A percentile compares a stretch with the other conserved stretches of the same genome.
phyloP scores from a whole-genome alignment of 306 rosid species.

The Corylus americana region DNA sequence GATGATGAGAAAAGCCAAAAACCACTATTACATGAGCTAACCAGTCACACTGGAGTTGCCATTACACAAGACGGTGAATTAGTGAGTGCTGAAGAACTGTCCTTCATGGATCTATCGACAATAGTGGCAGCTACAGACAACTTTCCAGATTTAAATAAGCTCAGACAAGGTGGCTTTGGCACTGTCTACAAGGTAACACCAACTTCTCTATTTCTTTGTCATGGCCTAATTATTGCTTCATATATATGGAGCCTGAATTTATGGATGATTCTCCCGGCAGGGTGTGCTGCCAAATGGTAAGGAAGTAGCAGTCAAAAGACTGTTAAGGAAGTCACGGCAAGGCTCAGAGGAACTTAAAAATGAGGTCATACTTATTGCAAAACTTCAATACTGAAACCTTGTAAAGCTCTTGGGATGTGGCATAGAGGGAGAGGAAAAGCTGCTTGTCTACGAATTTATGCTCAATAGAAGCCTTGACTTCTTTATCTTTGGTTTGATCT shows the following conservation, averaged over 20 bases:
- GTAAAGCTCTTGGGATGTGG: conserved; percentile 59
- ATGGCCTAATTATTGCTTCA: neutral
- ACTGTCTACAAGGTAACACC: conserved; percentile 44
- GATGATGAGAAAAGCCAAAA: conserved; percentile 33
- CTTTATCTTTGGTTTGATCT: conserved; percentile 49
- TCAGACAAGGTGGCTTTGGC: conserved; percentile 74
- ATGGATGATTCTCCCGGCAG: conserved; percentile 19
- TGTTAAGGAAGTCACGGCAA: conserved; percentile 53
- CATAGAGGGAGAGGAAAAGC: conserved; percentile 55
- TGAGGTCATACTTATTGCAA: conserved; percentile 56
- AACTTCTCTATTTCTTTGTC: neutral
- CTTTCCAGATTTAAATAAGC: conserved; percentile 47
- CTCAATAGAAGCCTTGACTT: conserved; percentile 67
- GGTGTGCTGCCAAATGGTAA: conserved; percentile 56
- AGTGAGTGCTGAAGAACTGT: conserved; percentile 45
- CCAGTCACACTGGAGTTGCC: conserved; percentile 34
- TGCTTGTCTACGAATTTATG: conserved; percentile 66
- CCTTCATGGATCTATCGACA: conserved; percentile 35
- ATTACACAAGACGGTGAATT: conserved; percentile 51
- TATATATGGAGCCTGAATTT: neutral
- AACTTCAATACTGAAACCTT: conserved; percentile 64
- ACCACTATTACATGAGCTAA: conserved; percentile 30
- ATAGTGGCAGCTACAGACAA: conserved; percentile 15
- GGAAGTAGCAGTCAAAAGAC: conserved; percentile 59
- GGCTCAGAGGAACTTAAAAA: conserved; percentile 60